Evolutionary conservation across 192 early-diverging fungal genomes (phyloP).

Genomic region (Entophlyctis luteolus): DNA sequence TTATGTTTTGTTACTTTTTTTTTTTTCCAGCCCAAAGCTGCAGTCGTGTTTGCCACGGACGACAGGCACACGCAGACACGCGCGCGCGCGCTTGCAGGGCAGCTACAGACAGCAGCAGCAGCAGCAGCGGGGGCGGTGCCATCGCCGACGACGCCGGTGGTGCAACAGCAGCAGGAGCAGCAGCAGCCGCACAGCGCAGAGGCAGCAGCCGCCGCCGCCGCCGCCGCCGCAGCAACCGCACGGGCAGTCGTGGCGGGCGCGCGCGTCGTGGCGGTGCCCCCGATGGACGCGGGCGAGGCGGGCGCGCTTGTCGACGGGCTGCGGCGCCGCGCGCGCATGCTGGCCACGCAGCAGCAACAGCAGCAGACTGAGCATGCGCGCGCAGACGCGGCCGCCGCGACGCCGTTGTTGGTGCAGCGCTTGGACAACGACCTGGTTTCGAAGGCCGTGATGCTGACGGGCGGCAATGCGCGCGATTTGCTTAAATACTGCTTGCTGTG

Average conservation of each 20-base stretch:
- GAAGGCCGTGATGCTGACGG: conserved; percentile 18
- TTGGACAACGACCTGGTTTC: conserved; percentile 15
- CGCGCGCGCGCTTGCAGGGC: too few relatives aligned
- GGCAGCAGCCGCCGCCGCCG: neutral
- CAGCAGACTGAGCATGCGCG: neutral
- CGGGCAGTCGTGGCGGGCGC: neutral
- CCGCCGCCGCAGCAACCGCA: neutral
- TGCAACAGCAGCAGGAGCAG: neutral
- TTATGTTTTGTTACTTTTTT: neutral
- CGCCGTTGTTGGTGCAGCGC: too few relatives aligned
- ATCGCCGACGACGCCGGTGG: neutral
- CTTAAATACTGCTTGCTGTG: conserved; percentile 17
- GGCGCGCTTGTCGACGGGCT: conserved; percentile 1
- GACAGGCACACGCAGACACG: conserved; percentile 15
- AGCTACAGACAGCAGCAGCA: too few relatives aligned
- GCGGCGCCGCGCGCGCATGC: neutral
- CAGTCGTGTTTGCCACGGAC: conserved; percentile 14
- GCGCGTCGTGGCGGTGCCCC: neutral
- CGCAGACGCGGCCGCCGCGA: too few relatives aligned
- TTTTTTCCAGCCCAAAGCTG: conserved; percentile 12
- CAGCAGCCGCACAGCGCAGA: neutral
- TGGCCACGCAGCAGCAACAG: neutral
- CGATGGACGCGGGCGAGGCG: neutral
- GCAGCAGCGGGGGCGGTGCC: neutral
- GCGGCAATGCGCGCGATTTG: conserved; percentile 8